phyloP scores from a whole-genome alignment of 768 basidiomycete genomes.

The Termitomyces sp. region DNA sequence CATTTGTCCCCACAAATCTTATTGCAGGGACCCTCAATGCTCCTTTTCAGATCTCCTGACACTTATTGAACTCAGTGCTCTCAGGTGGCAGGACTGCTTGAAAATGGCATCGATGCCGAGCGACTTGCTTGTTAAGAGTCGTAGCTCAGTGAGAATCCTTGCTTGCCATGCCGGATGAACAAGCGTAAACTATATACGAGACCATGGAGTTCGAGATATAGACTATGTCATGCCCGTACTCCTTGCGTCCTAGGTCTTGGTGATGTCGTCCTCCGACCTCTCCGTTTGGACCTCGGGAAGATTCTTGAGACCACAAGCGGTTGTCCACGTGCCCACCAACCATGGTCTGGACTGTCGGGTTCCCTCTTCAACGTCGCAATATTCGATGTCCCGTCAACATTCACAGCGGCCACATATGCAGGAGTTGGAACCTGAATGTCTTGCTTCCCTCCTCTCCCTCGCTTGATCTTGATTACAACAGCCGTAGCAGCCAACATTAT shows the following conservation, averaged over 20 bases:
- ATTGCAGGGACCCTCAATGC: too few species aligned
- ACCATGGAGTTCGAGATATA: background rate
- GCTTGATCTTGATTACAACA: conserved; percentile 89
- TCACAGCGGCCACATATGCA: background rate
- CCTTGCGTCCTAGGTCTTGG: background rate
- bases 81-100: too few species aligned
- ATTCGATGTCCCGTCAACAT: background rate
- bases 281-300: conserved; percentile 6
- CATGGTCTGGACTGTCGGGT: background rate
- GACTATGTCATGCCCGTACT: conserved; percentile 8
- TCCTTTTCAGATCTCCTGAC: too few species aligned
- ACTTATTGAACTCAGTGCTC: too few species aligned
- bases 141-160: background rate
- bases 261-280: background rate
- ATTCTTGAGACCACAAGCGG: conserved; percentile 10
- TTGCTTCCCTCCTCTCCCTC: conserved; percentile 32
- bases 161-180: background rate
- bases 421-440: conserved; percentile 21
- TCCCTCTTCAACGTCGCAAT: background rate
- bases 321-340: conserved; percentile 4
- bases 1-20: too few species aligned
- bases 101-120: too few species aligned
- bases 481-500: conserved; percentile 86
- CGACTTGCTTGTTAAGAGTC: too few species aligned
- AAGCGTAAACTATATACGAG: background rate